Conservation (phyloP, 2,329 filamentous ascomycete species). For the Amylocarpus encephaloides region DNA sequence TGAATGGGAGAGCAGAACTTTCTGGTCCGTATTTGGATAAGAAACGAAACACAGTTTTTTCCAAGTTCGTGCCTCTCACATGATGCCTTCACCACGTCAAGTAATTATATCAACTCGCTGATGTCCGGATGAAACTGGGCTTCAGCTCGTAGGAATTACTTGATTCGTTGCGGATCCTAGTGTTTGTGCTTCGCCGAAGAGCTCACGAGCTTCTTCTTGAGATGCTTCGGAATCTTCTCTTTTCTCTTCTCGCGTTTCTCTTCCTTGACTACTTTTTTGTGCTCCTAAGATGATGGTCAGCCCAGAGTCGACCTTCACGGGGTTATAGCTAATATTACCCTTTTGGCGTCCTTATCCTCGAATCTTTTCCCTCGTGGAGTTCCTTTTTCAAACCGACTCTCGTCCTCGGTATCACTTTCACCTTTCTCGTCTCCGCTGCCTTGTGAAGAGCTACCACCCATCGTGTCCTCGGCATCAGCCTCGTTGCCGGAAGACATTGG, state of each 20-base stretch:
- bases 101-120: not conserved
- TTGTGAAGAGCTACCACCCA: constrained; percentile 36
- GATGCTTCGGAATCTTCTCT: constrained; percentile 91
- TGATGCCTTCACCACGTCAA: not conserved
- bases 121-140: not conserved
- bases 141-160: not conserved
- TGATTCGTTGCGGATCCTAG: constrained; percentile 15
- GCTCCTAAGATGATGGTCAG: constrained; percentile 39
- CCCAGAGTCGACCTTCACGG: constrained; percentile 6
- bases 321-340: constrained; percentile 39
- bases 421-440: constrained; percentile 35
- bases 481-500: constrained; percentile 35
- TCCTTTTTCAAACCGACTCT: constrained; percentile 57
- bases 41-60: no score
- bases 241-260: constrained; percentile 90
- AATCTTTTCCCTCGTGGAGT: constrained; percentile 75
- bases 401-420: constrained; percentile 40
- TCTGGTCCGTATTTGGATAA: no score
- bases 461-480: constrained; percentile 35
- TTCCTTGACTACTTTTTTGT: constrained; percentile 89
- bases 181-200: constrained; percentile 34
- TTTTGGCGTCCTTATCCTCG: constrained; percentile 86
- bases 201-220: constrained; percentile 83
- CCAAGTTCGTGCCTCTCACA: no score
- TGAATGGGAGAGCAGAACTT: no score